Conservation (phyloP, 352 stramenopile genomes). For the Saprolegnia parasitica region DNA sequence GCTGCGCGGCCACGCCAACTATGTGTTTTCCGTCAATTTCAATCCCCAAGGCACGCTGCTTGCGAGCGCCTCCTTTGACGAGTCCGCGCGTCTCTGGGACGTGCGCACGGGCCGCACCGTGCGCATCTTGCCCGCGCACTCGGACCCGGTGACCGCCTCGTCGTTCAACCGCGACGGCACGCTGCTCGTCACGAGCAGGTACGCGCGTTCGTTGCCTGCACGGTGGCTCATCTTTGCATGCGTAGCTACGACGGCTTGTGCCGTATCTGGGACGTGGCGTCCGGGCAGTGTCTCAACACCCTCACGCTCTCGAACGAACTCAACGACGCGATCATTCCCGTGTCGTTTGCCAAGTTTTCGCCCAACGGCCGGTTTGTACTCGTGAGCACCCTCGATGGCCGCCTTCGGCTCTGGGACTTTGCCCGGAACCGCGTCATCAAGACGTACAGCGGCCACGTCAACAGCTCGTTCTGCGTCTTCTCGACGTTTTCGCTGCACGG, state of each 20-base stretch:
- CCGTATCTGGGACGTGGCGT: slow-evolving; percentile 95
- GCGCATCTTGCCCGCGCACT: slow-evolving; percentile 87
- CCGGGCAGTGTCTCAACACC: slow-evolving; percentile 93
- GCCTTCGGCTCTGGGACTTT: slow-evolving; percentile 90
- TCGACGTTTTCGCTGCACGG: slow-evolving; percentile 71
- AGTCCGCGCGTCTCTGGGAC: slow-evolving; percentile 96
- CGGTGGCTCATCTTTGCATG: not conserved
- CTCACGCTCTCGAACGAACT: slow-evolving; percentile 53
- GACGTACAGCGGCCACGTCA: slow-evolving; percentile 68
- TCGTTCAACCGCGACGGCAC: slow-evolving; percentile 94
- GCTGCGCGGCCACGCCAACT: slow-evolving; percentile 88
- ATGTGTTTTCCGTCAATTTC: slow-evolving; percentile 94
- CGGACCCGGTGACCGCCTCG: slow-evolving; percentile 92
- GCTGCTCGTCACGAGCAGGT: slow-evolving; percentile 78
- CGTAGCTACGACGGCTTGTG: slow-evolving; percentile 61
- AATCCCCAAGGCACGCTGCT: slow-evolving; percentile 92
- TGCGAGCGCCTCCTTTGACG: slow-evolving; percentile 88
- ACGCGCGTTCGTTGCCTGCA: not conserved
- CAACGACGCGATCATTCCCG: slow-evolving; percentile 78
- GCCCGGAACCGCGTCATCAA: slow-evolving; percentile 52
- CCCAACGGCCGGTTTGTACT: slow-evolving; percentile 94
- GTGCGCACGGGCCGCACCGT: slow-evolving; percentile 88
- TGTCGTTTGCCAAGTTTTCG: slow-evolving; percentile 85
- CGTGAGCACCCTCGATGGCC: slow-evolving; percentile 86
- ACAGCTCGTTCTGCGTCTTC: slow-evolving; percentile 84